Percentiles rank a stretch among this genome's conserved stretches.
These are phyloP conservation scores for Penicillium hordei DNA, from an alignment of 2,329 filamentous ascomycete genomes.

Conservation along the genomic window DNA sequence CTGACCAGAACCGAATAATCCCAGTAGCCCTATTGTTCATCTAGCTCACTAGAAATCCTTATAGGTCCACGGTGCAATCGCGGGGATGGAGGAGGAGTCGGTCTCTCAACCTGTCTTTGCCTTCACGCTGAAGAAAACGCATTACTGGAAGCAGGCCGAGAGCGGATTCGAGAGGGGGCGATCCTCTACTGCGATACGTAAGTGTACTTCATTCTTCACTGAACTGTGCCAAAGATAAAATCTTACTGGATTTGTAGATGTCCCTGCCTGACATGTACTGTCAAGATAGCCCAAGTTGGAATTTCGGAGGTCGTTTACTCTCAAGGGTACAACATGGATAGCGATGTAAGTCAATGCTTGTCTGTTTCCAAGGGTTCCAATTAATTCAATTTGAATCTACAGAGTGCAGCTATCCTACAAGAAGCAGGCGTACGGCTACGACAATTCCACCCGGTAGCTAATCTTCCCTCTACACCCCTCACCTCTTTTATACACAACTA, in stretches of 20 bases:
- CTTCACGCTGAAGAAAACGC: conserved; percentile 99
- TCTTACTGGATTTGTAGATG: conserved; percentile 52
- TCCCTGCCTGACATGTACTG: conserved; percentile 94
- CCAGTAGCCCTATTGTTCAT: neutral
- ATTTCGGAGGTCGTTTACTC: conserved; percentile 95
- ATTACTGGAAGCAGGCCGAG: conserved; percentile 86
- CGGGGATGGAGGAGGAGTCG: conserved; percentile 67
- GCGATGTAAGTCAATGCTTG: conserved; percentile 49
- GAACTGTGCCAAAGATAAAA: neutral
- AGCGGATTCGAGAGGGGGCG: conserved; percentile 77
- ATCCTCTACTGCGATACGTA: conserved; percentile 88
- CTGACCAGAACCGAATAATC: neutral
- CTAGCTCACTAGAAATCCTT: conserved; percentile 9
- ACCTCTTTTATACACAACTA: neutral
- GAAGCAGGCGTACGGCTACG: conserved; percentile 81
- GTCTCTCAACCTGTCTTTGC: conserved; percentile 84
- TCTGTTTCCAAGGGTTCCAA: neutral
- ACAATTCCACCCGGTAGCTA: conserved; percentile 76
- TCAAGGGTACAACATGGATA: conserved; percentile 92
- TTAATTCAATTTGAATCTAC: neutral
- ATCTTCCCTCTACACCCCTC: neutral
- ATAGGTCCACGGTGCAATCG: conserved; percentile 73
- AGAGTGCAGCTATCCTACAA: conserved; percentile 75
- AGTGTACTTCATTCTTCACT: conserved; percentile 17
- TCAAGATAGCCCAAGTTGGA: conserved; percentile 97